These are phyloP conservation scores for Podila minutissima DNA, from an alignment of 192 early-diverging fungal species.

Conservation along the genomic window DNA sequence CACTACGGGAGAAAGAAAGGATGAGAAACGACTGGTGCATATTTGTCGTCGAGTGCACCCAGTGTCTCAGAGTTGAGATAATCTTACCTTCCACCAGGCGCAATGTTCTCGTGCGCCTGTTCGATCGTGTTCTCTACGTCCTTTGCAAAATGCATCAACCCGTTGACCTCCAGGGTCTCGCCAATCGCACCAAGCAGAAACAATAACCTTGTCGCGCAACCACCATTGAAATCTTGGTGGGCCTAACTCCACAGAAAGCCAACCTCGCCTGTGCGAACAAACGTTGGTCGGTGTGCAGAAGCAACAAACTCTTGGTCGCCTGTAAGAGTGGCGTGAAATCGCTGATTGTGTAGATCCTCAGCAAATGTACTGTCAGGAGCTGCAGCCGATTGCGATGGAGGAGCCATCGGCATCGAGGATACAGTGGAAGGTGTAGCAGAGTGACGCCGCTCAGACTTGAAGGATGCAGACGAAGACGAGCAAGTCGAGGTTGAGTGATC, in stretches of 20 bases:
- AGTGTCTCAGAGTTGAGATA: background rate
- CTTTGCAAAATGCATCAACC: constrained; percentile 72
- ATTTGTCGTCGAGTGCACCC: background rate
- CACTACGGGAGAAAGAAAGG: constrained; percentile 7
- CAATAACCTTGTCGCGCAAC: constrained; percentile 45
- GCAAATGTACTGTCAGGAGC: too few species aligned
- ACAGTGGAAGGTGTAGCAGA: too few species aligned
- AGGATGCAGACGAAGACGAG: too few species aligned
- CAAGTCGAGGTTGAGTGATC: too few species aligned
- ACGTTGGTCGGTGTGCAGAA: constrained; percentile 47
- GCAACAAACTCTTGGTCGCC: too few species aligned
- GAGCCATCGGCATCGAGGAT: too few species aligned
- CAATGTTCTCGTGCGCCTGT: constrained; percentile 38
- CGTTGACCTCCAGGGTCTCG: constrained; percentile 77
- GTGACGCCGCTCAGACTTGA: too few species aligned
- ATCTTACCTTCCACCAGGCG: constrained; percentile 23
- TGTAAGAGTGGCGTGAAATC: too few species aligned
- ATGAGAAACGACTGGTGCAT: background rate
- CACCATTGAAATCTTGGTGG: constrained; percentile 21
- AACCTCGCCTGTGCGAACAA: constrained; percentile 81
- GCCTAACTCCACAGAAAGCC: constrained; percentile 80
- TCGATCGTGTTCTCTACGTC: constrained; percentile 81
- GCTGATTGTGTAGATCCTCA: too few species aligned
- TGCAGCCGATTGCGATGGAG: too few species aligned
- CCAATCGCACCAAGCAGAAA: constrained; percentile 78